Percentiles rank a stretch among this genome's conserved stretches.
Conservation (phyloP, 805 yeast genomes). For the Cyberlindnera suaveolens region DNA sequence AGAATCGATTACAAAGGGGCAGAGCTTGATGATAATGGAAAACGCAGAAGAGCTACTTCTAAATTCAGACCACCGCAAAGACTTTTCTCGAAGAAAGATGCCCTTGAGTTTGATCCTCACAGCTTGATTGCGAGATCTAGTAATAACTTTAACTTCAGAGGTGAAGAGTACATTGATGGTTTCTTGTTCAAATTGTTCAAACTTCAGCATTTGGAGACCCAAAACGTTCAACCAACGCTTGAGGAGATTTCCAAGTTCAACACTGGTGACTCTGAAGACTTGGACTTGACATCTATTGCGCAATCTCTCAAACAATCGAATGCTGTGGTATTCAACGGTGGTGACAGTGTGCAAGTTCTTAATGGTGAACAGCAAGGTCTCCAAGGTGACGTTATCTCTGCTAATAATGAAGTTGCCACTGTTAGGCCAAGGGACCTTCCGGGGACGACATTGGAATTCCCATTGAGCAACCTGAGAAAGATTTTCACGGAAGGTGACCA, state of each 20-base stretch:
- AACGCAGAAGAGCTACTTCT: slow-evolving; percentile 48
- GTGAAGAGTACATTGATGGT: slow-evolving; percentile 88
- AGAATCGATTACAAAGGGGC: slow-evolving; percentile 84
- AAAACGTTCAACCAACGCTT: slow-evolving; percentile 76
- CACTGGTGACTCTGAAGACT: slow-evolving; percentile 67
- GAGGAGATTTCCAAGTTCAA: slow-evolving; percentile 84
- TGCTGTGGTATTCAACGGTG: slow-evolving; percentile 72
- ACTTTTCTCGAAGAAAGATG: slow-evolving; percentile 83
- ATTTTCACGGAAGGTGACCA: slow-evolving; percentile 90
- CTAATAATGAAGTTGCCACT: slow-evolving; percentile 57
- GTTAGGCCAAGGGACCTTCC: slow-evolving; percentile 37
- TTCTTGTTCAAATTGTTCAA: slow-evolving; percentile 82
- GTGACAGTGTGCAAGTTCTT: slow-evolving; percentile 87
- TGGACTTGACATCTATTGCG: slow-evolving; percentile 82
- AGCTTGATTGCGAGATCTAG: slow-evolving; percentile 62
- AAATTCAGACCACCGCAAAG: slow-evolving; percentile 80
- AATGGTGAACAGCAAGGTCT: slow-evolving; percentile 93
- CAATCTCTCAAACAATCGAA: slow-evolving; percentile 69
- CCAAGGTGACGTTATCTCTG: slow-evolving; percentile 68
- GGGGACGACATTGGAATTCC: slow-evolving; percentile 66
- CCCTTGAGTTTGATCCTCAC: slow-evolving; percentile 74
- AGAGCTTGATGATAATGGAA: slow-evolving; percentile 44
- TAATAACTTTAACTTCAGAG: slow-evolving; percentile 64
- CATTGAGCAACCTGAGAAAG: slow-evolving; percentile 75
- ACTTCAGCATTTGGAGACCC: slow-evolving; percentile 73